Percentiles rank a stretch among this genome's conserved stretches.
phyloP scores from a whole-genome alignment of 352 stramenopile genomes.

The Phytophthora pisi region DNA sequence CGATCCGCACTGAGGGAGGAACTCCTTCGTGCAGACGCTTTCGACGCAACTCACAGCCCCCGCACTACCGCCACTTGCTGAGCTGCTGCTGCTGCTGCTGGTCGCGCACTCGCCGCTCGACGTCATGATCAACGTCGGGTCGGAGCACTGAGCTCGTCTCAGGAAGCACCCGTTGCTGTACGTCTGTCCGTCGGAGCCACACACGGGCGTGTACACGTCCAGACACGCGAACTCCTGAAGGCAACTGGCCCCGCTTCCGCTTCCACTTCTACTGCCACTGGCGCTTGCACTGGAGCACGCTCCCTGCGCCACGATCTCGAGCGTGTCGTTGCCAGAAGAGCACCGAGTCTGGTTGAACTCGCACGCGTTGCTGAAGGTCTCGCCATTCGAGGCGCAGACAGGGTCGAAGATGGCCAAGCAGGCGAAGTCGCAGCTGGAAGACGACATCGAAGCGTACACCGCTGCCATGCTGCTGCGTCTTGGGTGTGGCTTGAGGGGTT shows the following conservation, averaged over 20 bases:
- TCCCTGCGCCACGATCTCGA: slow-evolving; percentile 32
- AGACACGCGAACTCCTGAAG: slow-evolving; percentile 35
- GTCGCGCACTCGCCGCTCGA: slow-evolving; percentile 29
- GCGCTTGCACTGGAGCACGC: slow-evolving; percentile 27
- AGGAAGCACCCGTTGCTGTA: slow-evolving; percentile 57
- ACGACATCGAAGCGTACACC: background rate
- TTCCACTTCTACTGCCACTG: background rate
- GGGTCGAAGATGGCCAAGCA: slow-evolving; percentile 40
- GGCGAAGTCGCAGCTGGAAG: slow-evolving; percentile 14
- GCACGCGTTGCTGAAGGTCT: slow-evolving; percentile 64
- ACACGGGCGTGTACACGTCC: slow-evolving; percentile 42
- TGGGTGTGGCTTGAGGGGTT: background rate
- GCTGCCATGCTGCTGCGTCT: background rate
- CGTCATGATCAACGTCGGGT: slow-evolving; percentile 27
- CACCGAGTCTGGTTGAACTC: slow-evolving; percentile 52
- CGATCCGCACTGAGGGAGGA: slow-evolving; percentile 48
- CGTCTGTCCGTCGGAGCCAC: slow-evolving; percentile 47
- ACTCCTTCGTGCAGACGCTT: slow-evolving; percentile 37
- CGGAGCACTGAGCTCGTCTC: slow-evolving; percentile 28
- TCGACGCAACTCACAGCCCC: slow-evolving; percentile 1
- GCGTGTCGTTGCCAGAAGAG: slow-evolving; percentile 19
- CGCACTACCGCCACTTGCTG: background rate
- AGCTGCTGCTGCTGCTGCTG: background rate
- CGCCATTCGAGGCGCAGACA: slow-evolving; percentile 60
- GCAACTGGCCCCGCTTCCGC: slow-evolving; percentile 5